Conservation (phyloP, 352 stramenopile genomes). For the Globisporangium heterothallicum region DNA sequence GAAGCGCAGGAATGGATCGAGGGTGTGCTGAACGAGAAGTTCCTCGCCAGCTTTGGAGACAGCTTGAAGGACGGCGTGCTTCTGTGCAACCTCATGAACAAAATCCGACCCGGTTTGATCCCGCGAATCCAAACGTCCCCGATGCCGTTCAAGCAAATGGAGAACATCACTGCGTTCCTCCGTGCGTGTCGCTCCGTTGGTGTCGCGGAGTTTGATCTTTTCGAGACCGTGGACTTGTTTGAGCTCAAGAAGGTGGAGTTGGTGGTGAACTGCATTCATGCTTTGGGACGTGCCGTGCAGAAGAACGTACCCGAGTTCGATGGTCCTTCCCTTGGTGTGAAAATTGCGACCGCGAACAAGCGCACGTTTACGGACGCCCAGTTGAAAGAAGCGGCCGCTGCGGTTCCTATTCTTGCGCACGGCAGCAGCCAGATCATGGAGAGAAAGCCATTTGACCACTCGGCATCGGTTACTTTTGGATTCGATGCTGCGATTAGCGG, state of each 20-base stretch:
- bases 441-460: constrained; percentile 56
- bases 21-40: constrained; percentile 59
- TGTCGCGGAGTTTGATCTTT: constrained; percentile 88
- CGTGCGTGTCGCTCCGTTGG: constrained; percentile 70
- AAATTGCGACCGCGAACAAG: constrained; percentile 64
- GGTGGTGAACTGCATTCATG: constrained; percentile 84
- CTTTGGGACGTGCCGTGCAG: constrained; percentile 66
- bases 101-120: constrained; percentile 55
- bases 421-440: constrained; percentile 62
- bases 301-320: constrained; percentile 71
- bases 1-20: constrained; percentile 82
- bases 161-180: constrained; percentile 86
- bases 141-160: constrained; percentile 89
- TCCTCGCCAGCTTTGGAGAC: constrained; percentile 60
- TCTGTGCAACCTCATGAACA: constrained; percentile 74
- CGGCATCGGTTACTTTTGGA: constrained; percentile 61
- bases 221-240: constrained; percentile 88
- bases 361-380: constrained; percentile 62
- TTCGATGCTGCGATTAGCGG: constrained; percentile 42
- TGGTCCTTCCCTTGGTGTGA: constrained; percentile 65
- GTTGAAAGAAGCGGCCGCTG: constrained; percentile 46
- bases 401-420: constrained; percentile 54
- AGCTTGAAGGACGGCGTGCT: constrained; percentile 78
- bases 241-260: constrained; percentile 83
- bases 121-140: constrained; percentile 52